phyloP scores from a whole-genome alignment of 2,329 filamentous ascomycete species.

The Coniochaeta hoffmannii region DNA sequence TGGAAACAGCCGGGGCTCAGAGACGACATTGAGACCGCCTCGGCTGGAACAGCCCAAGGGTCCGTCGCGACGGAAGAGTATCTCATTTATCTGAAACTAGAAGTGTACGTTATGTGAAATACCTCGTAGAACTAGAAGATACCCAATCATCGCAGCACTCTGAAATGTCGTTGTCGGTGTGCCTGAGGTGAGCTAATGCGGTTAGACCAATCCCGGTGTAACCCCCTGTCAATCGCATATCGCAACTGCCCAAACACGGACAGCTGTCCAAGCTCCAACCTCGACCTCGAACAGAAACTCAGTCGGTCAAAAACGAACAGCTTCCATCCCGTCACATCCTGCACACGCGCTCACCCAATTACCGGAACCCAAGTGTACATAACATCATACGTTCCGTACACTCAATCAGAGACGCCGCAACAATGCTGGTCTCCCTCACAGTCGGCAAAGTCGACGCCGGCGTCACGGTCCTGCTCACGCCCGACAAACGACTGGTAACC shows the following conservation, averaged over 20 bases:
- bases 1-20: no score
- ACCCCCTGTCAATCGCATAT: background rate
- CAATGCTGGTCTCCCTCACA: conserved; percentile 93
- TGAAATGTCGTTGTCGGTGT: background rate
- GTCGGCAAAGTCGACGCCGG: conserved; percentile 99
- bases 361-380: background rate
- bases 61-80: background rate
- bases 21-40: no score
- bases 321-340: background rate
- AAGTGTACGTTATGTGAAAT: background rate
- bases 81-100: background rate
- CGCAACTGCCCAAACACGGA: background rate
- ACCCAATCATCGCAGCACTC: background rate
- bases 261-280: background rate
- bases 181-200: background rate
- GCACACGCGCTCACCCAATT: background rate
- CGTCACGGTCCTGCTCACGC: conserved; percentile 91
- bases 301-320: background rate
- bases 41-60: no score
- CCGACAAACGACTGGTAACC: conserved; percentile 90
- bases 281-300: background rate
- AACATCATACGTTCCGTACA: no score
- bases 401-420: conserved; percentile 18
- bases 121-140: background rate
- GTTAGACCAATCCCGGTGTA: background rate